Conservation (phyloP, 352 stramenopile species). For the Phytophthora macrochlamydospora region DNA sequence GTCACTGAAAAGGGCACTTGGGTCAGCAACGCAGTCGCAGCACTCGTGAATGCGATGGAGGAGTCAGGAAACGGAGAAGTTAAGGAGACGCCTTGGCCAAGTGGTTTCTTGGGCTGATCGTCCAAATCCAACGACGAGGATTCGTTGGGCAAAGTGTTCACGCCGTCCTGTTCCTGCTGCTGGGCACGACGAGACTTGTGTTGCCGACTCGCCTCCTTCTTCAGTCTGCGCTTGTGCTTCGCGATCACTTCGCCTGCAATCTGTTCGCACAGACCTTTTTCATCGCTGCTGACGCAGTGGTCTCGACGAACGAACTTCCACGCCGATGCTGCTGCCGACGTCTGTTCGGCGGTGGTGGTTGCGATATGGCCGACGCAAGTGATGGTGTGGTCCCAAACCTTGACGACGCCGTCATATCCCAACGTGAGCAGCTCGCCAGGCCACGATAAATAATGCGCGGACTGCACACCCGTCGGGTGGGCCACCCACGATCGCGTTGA, state of each 20-base stretch:
- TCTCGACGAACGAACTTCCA: constrained; percentile 63
- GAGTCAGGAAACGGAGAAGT: constrained; percentile 18
- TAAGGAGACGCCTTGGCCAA: neutral
- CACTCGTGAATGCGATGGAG: constrained; percentile 26
- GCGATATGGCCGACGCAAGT: constrained; percentile 60
- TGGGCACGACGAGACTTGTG: constrained; percentile 14
- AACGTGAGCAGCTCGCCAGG: constrained; percentile 56
- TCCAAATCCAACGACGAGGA: constrained; percentile 19
- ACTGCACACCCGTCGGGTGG: constrained; percentile 42
- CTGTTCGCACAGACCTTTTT: constrained; percentile 34
- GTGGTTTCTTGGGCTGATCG: constrained; percentile 4
- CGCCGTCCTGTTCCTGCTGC: constrained; percentile 4
- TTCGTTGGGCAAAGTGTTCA: neutral
- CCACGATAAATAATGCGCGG: constrained; percentile 38
- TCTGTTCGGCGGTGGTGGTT: constrained; percentile 28
- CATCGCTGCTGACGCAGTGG: constrained; percentile 31
- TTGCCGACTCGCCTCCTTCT: constrained; percentile 26
- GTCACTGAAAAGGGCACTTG: constrained; percentile 47
- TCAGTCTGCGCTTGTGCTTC: constrained; percentile 40
- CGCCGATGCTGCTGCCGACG: constrained; percentile 16
- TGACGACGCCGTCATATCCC: constrained; percentile 46
- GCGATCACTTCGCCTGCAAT: constrained; percentile 50
- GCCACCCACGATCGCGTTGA: constrained; percentile 48
- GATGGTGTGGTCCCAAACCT: constrained; percentile 51
- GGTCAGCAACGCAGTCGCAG: constrained; percentile 20